These are phyloP conservation scores for Kregervanrija delftensis DNA, from an alignment of 805 yeast species.

Conservation along the genomic window DNA sequence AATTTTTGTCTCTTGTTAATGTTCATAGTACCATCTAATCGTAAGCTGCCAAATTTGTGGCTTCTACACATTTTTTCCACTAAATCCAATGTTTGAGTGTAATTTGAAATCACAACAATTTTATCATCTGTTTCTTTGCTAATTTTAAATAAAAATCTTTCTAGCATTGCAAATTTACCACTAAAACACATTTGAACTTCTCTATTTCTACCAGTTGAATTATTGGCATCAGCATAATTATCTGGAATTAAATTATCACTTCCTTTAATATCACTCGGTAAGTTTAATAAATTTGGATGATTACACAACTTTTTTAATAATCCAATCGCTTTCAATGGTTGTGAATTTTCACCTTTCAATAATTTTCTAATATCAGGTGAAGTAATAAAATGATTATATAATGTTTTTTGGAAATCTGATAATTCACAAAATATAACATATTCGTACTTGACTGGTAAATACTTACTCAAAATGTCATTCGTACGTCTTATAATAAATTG, in stretches of 20 bases:
- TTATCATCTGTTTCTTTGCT: conserved; percentile 83
- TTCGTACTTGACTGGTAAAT: conserved; percentile 92
- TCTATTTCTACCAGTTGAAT: conserved; percentile 47
- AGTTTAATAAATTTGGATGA: conserved; percentile 79
- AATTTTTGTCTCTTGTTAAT: conserved; percentile 89
- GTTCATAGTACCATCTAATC: conserved; percentile 90
- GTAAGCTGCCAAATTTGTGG: conserved; percentile 64
- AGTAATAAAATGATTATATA: conserved; percentile 70
- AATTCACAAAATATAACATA: conserved; percentile 91
- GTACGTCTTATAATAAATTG: conserved; percentile 91
- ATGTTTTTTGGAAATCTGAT: conserved; percentile 63
- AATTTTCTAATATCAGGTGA: conserved; percentile 71
- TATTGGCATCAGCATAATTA: conserved; percentile 50
- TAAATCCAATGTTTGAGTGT: conserved; percentile 88
- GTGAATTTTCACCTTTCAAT: conserved; percentile 63
- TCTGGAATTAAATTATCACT: conserved; percentile 61
- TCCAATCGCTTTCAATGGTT: conserved; percentile 87
- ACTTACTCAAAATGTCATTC: conserved; percentile 88
- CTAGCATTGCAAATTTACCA: conserved; percentile 80
- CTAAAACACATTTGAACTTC: conserved; percentile 77
- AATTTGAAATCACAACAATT: conserved; percentile 89
- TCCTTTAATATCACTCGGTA: conserved; percentile 76
- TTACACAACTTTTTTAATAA: conserved; percentile 84
- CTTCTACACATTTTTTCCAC: conserved; percentile 80
- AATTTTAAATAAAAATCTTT: conserved; percentile 75